Percentiles rank a stretch among this genome's conserved stretches.
Conservation (phyloP, 768 basidiomycete genomes). For the Ramaria rubella region DNA sequence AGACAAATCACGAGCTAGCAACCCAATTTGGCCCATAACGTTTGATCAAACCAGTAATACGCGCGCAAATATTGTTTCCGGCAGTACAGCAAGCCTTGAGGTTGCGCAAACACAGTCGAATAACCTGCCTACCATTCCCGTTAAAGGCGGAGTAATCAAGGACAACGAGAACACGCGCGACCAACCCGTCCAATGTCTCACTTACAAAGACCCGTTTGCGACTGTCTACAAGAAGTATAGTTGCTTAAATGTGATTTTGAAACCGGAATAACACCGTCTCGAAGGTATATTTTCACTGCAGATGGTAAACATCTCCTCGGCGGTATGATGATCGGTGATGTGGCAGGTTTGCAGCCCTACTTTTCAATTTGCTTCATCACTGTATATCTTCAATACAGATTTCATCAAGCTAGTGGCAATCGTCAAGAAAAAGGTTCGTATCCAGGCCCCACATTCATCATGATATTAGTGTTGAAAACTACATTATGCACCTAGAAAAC, state of each 20-base stretch:
- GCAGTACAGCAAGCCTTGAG: no score
- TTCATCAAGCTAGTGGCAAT: slow-evolving; percentile 65
- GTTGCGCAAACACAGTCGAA: no score
- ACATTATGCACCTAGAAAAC: slow-evolving; percentile 53
- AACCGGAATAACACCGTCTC: neutral
- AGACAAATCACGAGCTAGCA: neutral
- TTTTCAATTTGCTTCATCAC: neutral
- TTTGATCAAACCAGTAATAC: slow-evolving; percentile 18
- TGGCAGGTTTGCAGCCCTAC: neutral
- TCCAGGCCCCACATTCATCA: slow-evolving; percentile 1
- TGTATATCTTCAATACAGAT: slow-evolving; percentile 35
- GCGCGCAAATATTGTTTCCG: no score
- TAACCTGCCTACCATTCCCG: no score
- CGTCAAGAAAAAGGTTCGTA: slow-evolving; percentile 56
- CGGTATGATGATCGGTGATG: slow-evolving; percentile 76
- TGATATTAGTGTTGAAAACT: no score
- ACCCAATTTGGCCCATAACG: neutral
- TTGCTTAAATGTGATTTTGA: no score
- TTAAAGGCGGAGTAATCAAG: no score
- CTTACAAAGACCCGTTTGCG: slow-evolving; percentile 68
- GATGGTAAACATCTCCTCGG: slow-evolving; percentile 69
- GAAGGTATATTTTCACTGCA: slow-evolving; percentile 56
- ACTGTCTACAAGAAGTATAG: slow-evolving; percentile 59
- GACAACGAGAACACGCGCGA: slow-evolving; percentile 23
- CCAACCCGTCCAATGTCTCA: slow-evolving; percentile 49